Base-by-base conservation (phyloP, 2,329 filamentous ascomycete genomes). In the Beauveria caledonica region DNA sequence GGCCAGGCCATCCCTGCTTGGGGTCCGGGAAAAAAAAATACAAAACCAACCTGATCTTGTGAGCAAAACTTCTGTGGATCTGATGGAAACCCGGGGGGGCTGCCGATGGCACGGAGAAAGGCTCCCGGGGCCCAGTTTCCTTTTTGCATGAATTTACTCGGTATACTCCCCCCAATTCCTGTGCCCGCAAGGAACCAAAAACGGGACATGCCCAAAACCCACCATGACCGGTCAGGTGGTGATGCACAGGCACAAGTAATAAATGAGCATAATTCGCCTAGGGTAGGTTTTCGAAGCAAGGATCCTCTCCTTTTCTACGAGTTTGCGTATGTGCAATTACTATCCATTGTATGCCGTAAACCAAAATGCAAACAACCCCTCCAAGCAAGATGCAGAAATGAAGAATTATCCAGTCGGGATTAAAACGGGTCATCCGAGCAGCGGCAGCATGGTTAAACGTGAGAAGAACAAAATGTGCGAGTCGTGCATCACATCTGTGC, bases 31-130 rank as follows among this genome's bases (percentile, higher is more conserved):
- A 33, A 50, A 15, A 50, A 45, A 29, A 50, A 27, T 13, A 50
- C 25, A 51, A 58, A 58, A 51, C 27, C 45, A 21, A 42, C 17
- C 17, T 58, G 56, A 42, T 48, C 56, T 44, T 58, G 56, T 58
- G 56, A 58, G 36, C 56, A 58, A 58, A n/a, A 42, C 42, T 39
- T 58, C 44, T 42, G 54, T 57, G 54, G 54, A 57, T 57, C 54
- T 21, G 29, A 48, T 25, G 49, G 25, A 29, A 45, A 45, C 53
- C 46, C 40, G 40, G 40, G 53, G 10, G 4, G 1, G 9, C 8
- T 21, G n/a, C n/a, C 44, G 54, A 49, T 57, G 54, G 54, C 29
- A 57, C 42, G 54, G 54, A 57, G 27, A 57, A 52, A 29, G 19
- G 10, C 8, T 57, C 54, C 54, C 44, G 54, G 21, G 44, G 9